Percentiles rank a stretch among this genome's conserved stretches.
Conservation (phyloP, 164 flowering plant species). For the Magnolia kwangsiensis region DNA sequence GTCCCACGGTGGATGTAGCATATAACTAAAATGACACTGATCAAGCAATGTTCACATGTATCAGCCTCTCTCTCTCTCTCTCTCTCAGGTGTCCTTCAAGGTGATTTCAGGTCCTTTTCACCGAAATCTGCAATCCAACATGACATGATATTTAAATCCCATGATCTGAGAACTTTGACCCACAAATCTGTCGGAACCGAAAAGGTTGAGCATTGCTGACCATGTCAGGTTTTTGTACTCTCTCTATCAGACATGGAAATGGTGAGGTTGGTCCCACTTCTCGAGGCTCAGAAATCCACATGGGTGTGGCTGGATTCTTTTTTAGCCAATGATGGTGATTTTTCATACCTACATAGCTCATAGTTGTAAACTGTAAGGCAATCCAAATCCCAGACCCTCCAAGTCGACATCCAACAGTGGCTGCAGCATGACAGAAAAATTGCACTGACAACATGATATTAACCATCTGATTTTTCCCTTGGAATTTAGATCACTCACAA, state of each 20-base stretch:
- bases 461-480: no score
- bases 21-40: background rate
- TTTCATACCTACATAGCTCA: background rate
- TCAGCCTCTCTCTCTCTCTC: slow-evolving; percentile 5
- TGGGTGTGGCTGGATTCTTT: no score
- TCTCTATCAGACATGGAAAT: slow-evolving; percentile 2
- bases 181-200: slow-evolving; percentile 42
- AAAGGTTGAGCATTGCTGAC: slow-evolving; percentile 40
- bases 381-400: no score
- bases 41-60: background rate
- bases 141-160: slow-evolving; percentile 19
- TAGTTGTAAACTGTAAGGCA: no score
- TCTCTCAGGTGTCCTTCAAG: background rate
- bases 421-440: no score
- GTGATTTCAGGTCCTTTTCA: slow-evolving; percentile 44
- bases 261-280: slow-evolving; percentile 19
- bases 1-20: background rate
- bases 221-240: slow-evolving; percentile 39
- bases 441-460: no score
- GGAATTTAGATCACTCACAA: no score
- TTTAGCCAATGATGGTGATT: no score
- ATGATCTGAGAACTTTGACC: slow-evolving; percentile 41
- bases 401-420: no score
- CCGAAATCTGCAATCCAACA: slow-evolving; percentile 45
- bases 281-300: background rate